Evolutionary conservation across 331 rosid genomes (phyloP).

Genomic region (Saraca asoca): DNA sequence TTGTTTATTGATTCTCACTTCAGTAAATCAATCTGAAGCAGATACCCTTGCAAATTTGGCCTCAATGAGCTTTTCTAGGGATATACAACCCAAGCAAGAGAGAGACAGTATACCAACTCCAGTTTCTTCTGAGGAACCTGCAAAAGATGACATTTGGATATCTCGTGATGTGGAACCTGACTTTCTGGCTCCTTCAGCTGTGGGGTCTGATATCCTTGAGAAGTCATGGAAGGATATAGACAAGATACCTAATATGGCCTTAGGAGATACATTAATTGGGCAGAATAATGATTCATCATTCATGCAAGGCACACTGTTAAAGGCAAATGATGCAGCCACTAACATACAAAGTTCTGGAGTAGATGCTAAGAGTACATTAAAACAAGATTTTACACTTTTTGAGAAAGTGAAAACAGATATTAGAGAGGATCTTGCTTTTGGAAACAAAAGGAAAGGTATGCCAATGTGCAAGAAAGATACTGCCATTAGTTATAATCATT

Average conservation of each 20-base stretch:
- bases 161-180: too few relatives aligned
- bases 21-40: constrained; percentile 17
- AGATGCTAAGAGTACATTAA: constrained; percentile 27
- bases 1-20: constrained; percentile 18
- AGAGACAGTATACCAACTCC: constrained; percentile 21
- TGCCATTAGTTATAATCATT: constrained; percentile 19
- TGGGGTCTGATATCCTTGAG: too few relatives aligned
- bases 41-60: constrained; percentile 27
- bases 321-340: constrained; percentile 24
- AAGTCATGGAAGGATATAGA: too few relatives aligned
- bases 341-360: constrained; percentile 12
- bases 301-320: too few relatives aligned
- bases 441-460: constrained; percentile 30
- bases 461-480: too few relatives aligned
- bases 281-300: too few relatives aligned
- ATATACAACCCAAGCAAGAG: not conserved
- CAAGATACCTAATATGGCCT: too few relatives aligned
- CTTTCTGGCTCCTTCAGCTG: too few relatives aligned
- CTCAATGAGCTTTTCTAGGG: constrained; percentile 25
- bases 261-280: too few relatives aligned
- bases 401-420: constrained; percentile 13
- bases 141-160: constrained; percentile 27
- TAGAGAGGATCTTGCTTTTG: not conserved
- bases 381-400: constrained; percentile 12
- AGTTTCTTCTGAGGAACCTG: constrained; percentile 27